Evolutionary conservation across 2,329 filamentous ascomycete genomes (phyloP).

Genomic region (Xylariaceae sp.): DNA sequence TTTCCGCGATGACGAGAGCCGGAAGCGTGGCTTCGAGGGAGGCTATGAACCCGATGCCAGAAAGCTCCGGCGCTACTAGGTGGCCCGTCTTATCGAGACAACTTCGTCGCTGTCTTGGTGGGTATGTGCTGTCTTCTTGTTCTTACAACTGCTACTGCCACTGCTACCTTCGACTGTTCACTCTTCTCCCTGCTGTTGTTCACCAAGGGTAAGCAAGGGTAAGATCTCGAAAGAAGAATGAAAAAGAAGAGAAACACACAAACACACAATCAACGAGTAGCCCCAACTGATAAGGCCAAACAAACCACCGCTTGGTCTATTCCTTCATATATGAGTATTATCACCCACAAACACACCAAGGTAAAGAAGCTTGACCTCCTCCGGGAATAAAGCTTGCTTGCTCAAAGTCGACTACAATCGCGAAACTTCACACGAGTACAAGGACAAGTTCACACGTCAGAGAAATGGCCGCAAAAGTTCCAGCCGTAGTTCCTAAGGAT

Average conservation of each 20-base stretch:
- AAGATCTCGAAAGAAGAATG: constrained; percentile 25
- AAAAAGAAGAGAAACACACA: neutral
- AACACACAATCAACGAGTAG: constrained; percentile 3
- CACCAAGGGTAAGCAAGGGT: constrained; percentile 36
- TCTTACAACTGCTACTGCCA: constrained; percentile 26
- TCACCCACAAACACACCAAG: constrained; percentile 11
- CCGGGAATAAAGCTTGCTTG: neutral
- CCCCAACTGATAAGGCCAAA: constrained; percentile 2
- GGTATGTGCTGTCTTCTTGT: constrained; percentile 41
- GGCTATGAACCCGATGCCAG: constrained; percentile 68
- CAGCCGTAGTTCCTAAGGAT: constrained; percentile 3
- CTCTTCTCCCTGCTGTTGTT: constrained; percentile 29
- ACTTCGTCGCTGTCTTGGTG: constrained; percentile 33
- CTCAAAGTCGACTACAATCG: constrained; percentile 1
- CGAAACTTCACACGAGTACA: neutral
- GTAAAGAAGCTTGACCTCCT: constrained; percentile 17
- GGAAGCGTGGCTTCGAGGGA: constrained; percentile 70
- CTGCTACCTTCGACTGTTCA: constrained; percentile 27
- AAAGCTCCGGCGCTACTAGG: constrained; percentile 57
- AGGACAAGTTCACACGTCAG: neutral
- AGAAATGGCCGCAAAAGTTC: neutral
- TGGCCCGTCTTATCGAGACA: constrained; percentile 37
- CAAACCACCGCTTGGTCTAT: constrained; percentile 4
- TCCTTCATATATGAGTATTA: constrained; percentile 18
- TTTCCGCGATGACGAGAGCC: constrained; percentile 52